Base-by-base conservation (phyloP, 1,284 basidiomycete species). In the Phellopilus nigrolimitatus region DNA sequence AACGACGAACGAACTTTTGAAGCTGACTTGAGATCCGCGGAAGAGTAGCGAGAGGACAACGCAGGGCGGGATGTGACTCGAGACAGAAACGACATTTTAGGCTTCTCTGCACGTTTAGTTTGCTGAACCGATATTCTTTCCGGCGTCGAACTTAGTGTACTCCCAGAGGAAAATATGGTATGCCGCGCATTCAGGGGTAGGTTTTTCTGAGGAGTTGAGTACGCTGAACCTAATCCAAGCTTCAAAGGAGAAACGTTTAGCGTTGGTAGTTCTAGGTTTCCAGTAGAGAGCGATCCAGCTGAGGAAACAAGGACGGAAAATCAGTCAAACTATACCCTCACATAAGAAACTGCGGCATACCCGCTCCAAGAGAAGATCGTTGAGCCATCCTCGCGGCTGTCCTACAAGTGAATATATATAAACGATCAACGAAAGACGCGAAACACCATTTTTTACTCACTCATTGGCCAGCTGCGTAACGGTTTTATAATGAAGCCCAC, bases 21-120 rank as follows among this genome's bases (percentile, higher is more conserved):
- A 15, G 40, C 37, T 28, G 54, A 52, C 22, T 52, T 56, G 28
- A 56, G 50, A 25, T 56, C 54, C 13, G 54, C 54, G 28, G 54
- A 56, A 17, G 54, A 56, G 34, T 52, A 50, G 7, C 54, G 49
- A 39, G 50, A 33, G 24, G 54, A 43, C 13, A 56, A 40, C 4
- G 48, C 51, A 19, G 54, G 54, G 13, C 54, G 44, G 34, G 49
- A 51, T n/a, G 49, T 52, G n/a, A 56, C 40, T 27, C 50, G 37
- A 17, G 50, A 52, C 22, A 56, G 31, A 28, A 56, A 52, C 13
- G 54, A 56, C 3, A 15, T 19, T 34, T 52, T 51, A 8, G 54
- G 37, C 21, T 56, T 56, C n/a, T 48, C 47, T 15, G n/a, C n/a
- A 31, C 47, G 53, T 25, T 45, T 54, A 21, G 24, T 21, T 13